Evolutionary conservation across 139 green algal genomes (phyloP).

Genomic region (Picochlorum sp.): DNA sequence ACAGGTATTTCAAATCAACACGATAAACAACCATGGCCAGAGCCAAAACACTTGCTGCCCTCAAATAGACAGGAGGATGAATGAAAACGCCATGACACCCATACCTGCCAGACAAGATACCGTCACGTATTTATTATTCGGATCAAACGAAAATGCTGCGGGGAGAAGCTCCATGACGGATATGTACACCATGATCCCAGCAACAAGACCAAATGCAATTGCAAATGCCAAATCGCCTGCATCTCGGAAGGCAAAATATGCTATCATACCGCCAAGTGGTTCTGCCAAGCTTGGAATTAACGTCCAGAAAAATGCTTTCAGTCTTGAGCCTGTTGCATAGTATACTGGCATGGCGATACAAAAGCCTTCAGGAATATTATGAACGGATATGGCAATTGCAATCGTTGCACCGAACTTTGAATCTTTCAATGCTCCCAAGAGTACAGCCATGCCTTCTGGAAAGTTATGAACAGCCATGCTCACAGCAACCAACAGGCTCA

Average conservation of each 20-base stretch:
- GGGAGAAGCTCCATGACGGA: constrained; percentile 65
- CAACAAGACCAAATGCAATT: constrained; percentile 63
- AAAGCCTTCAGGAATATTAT: constrained; percentile 74
- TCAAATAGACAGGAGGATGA: constrained; percentile 55
- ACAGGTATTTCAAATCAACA: no score
- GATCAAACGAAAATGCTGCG: constrained; percentile 66
- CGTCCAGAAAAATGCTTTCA: constrained; percentile 62
- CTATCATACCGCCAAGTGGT: constrained; percentile 63
- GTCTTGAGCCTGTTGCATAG: constrained; percentile 67
- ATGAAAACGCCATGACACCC: constrained; percentile 53
- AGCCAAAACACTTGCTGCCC: no score
- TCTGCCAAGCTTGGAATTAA: constrained; percentile 58
- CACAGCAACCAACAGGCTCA: constrained; percentile 36
- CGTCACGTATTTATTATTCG: constrained; percentile 38
- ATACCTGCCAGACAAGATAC: constrained; percentile 46
- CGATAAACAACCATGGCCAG: no score
- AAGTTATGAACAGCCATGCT: constrained; percentile 63
- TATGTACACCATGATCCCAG: constrained; percentile 78
- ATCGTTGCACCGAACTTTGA: constrained; percentile 36
- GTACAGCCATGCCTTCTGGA: constrained; percentile 58
- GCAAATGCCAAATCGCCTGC: constrained; percentile 19
- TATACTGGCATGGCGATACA: constrained; percentile 86
- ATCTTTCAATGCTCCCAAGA: constrained; percentile 43
- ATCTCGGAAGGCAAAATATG: constrained; percentile 14
- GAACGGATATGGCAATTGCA: constrained; percentile 63